A percentile compares a stretch with the other conserved stretches of the same genome.
phyloP scores from a whole-genome alignment of 1,139 yeast species.

The Blastobotrys aristatus region DNA sequence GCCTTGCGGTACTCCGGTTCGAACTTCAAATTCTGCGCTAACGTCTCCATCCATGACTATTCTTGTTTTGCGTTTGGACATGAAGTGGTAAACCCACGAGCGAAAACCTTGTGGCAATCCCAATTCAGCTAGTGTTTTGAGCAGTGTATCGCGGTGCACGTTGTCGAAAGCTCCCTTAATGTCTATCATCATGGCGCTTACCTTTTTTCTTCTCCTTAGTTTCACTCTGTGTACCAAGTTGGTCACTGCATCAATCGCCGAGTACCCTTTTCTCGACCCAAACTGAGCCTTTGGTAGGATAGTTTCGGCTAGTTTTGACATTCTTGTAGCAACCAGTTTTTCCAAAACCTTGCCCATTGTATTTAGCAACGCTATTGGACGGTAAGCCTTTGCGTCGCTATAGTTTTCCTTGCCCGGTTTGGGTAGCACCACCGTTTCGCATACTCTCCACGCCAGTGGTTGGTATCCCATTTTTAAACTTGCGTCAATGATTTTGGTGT shows the following conservation, averaged over 20 bases:
- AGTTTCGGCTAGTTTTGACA: neutral
- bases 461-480: no score
- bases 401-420: neutral
- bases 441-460: no score
- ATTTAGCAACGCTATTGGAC: neutral
- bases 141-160: slow-evolving; percentile 15
- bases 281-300: neutral
- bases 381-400: neutral
- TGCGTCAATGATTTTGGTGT: no score
- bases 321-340: neutral
- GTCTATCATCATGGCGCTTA: no score
- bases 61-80: slow-evolving; percentile 6
- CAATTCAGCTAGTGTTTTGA: slow-evolving; percentile 9
- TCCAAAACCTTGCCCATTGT: neutral
- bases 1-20: slow-evolving; percentile 21
- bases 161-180: slow-evolving; percentile 21
- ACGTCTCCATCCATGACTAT: slow-evolving; percentile 5
- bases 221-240: no score
- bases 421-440: no score
- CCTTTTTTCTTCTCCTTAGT: no score
- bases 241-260: no score
- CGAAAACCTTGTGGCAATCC: slow-evolving; percentile 7
- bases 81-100: slow-evolving; percentile 13
- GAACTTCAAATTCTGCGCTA: neutral
- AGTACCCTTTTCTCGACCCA: no score